A percentile compares a stretch with the other conserved stretches of the same genome.
Conservation (phyloP, 1,139 yeast genomes). For the Scheffersomyces cryptocercus region DNA sequence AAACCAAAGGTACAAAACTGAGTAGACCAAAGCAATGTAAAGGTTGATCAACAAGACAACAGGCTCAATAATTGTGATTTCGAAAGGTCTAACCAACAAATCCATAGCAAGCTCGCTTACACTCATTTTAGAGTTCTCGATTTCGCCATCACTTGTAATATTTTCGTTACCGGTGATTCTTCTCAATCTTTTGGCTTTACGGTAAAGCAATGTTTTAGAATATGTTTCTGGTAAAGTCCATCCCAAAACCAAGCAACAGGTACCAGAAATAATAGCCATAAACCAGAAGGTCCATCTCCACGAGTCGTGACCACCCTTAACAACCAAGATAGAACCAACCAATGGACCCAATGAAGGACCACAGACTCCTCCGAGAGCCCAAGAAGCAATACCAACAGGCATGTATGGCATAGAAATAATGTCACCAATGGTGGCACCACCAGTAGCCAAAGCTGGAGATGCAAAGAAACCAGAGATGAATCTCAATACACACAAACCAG, state of each 20-base stretch:
- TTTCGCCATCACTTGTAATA: conserved; percentile 9
- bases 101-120: conserved; percentile 9
- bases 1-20: conserved; percentile 16
- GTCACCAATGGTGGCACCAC: conserved; percentile 33
- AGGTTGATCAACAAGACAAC: conserved; percentile 14
- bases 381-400: conserved; percentile 11
- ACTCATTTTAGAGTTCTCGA: conserved; percentile 5
- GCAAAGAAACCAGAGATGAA: conserved; percentile 31
- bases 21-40: conserved; percentile 14
- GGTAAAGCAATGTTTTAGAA: conserved; percentile 11
- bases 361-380: conserved; percentile 14
- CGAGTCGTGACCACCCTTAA: conserved; percentile 6
- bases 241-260: conserved; percentile 8
- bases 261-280: conserved; percentile 12
- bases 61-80: conserved; percentile 13
- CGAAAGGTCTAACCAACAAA: conserved; percentile 14
- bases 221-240: conserved; percentile 14
- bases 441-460: conserved; percentile 30
- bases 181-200: conserved; percentile 14
- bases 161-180: conserved; percentile 10
- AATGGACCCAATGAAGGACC: conserved; percentile 17
- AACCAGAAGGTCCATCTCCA: conserved; percentile 17
- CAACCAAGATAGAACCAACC: conserved; percentile 11
- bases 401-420: conserved; percentile 11
- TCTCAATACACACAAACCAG: conserved; percentile 26